These are phyloP conservation scores for Rhynchospora pubera DNA, from an alignment of 176 grass and related monocot species.

Conservation along the genomic window DNA sequence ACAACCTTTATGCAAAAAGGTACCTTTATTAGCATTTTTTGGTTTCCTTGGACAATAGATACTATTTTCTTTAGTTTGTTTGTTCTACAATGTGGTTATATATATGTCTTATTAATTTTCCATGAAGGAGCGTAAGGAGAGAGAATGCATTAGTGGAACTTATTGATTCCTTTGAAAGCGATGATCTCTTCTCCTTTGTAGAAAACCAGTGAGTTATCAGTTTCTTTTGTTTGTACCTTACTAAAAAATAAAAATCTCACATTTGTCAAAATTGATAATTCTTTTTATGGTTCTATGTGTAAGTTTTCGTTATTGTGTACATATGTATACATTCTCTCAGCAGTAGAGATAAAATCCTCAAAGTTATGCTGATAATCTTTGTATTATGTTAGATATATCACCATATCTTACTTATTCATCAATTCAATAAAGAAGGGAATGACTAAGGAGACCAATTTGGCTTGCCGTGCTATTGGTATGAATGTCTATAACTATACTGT, in stretches of 20 bases:
- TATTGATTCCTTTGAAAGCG: constrained; percentile 72
- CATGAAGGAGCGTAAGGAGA: constrained; percentile 57
- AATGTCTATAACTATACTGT: neutral
- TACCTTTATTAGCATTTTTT: constrained; percentile 18
- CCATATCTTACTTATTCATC: constrained; percentile 61
- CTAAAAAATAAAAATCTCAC: no score
- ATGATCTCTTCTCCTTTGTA: constrained; percentile 48
- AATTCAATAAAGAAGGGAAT: constrained; percentile 74
- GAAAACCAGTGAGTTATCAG: constrained; percentile 58
- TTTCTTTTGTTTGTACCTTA: neutral
- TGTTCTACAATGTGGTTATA: neutral
- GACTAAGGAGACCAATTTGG: constrained; percentile 55
- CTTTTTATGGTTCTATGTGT: no score
- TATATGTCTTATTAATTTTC: neutral
- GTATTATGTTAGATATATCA: constrained; percentile 45
- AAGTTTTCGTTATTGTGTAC: no score
- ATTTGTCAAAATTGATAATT: no score
- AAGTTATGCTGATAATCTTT: neutral
- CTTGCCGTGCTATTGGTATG: constrained; percentile 52
- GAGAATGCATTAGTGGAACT: constrained; percentile 49
- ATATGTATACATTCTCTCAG: no score
- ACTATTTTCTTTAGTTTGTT: neutral
- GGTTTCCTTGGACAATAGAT: neutral
- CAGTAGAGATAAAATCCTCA: neutral
- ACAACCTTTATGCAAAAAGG: constrained; percentile 94